Percentiles rank a stretch among this genome's conserved stretches.
phyloP scores from a whole-genome alignment of 352 stramenopile genomes.

The Proteromonas lacertae region DNA sequence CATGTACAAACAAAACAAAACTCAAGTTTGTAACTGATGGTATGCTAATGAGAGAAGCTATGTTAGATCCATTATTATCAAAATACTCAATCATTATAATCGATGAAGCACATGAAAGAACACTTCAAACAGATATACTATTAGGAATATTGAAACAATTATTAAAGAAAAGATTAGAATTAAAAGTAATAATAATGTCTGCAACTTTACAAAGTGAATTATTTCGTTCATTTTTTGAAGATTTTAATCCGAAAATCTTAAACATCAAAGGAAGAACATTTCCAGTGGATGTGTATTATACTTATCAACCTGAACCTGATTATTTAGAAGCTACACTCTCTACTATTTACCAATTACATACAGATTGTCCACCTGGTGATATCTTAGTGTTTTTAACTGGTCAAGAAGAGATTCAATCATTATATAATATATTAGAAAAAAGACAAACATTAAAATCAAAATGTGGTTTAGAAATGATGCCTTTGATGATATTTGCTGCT shows the following conservation, averaged over 20 bases:
- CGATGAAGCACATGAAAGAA: conserved; percentile 91
- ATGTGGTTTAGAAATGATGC: background rate
- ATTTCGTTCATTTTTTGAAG: background rate
- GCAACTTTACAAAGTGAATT: background rate
- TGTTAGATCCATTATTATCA: conserved; percentile 65
- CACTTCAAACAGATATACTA: conserved; percentile 81
- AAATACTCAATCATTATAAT: conserved; percentile 74
- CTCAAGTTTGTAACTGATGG: conserved; percentile 98
- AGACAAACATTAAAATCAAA: background rate
- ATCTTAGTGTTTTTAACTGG: background rate
- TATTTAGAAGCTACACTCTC: background rate
- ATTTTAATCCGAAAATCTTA: conserved; percentile 42
- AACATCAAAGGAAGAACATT: conserved; percentile 42
- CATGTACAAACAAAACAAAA: conserved; percentile 59
- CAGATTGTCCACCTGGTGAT: background rate
- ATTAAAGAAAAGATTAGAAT: background rate
- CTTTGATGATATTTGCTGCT: background rate
- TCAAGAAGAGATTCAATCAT: background rate
- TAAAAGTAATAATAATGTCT: background rate
- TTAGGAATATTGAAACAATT: conserved; percentile 32
- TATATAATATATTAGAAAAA: background rate
- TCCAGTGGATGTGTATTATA: conserved; percentile 3
- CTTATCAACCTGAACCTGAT: background rate
- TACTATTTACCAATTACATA: background rate
- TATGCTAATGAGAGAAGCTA: conserved; percentile 83